Evolutionary conservation across 805 yeast genomes (phyloP).

Genomic region (Candida incommunis): DNA sequence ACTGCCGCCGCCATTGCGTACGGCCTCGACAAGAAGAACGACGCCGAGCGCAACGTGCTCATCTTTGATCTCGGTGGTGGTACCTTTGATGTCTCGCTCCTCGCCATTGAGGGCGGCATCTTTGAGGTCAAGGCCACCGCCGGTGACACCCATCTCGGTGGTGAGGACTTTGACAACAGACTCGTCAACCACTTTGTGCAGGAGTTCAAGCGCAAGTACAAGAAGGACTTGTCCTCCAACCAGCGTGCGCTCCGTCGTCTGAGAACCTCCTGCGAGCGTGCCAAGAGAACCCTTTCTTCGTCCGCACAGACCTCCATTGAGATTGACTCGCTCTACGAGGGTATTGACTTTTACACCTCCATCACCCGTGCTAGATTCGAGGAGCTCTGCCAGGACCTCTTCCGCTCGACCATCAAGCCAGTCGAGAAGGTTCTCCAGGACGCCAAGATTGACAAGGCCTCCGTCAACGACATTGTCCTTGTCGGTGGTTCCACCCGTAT

Average conservation of each 20-base stretch:
- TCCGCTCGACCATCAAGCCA: conserved; percentile 88
- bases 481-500: conserved; percentile 99
- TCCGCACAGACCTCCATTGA: conserved; percentile 91
- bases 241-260: conserved; percentile 97
- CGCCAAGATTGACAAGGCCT: conserved; percentile 78
- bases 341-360: conserved; percentile 92
- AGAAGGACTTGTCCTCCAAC: conserved; percentile 83
- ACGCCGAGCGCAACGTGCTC: conserved; percentile 74
- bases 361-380: conserved; percentile 96
- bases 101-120: conserved; percentile 90
- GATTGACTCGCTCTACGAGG: conserved; percentile 89
- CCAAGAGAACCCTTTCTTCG: conserved; percentile 95
- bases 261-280: conserved; percentile 98
- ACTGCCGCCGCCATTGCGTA: conserved; percentile 99
- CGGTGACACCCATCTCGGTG: conserved; percentile 89
- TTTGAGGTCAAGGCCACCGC: conserved; percentile 95
- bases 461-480: conserved; percentile 80
- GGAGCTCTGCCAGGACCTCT: conserved; percentile 86
- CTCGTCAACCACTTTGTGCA: conserved; percentile 84
- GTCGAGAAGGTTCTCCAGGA: conserved; percentile 91
- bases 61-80: conserved; percentile 98
- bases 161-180: conserved; percentile 97
- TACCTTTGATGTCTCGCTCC: conserved; percentile 92
- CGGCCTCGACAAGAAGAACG: conserved; percentile 62
- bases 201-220: conserved; percentile 96